Conservation (phyloP, 306 rosid species). For the Echinosophora koreensis region DNA sequence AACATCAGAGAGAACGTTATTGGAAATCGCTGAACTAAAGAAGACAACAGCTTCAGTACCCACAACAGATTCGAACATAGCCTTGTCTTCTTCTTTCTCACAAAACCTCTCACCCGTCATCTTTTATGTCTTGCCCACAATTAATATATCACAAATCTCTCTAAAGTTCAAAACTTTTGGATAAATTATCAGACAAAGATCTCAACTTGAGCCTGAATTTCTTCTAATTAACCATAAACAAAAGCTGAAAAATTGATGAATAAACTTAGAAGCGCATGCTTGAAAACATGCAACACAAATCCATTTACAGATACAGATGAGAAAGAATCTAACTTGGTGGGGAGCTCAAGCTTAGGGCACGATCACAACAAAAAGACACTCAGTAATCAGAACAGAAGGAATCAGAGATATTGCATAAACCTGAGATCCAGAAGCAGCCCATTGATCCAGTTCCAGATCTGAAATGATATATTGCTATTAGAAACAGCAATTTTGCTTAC, state of each 20-base stretch:
- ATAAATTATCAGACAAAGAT: not conserved
- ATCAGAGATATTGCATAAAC: not conserved
- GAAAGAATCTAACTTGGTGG: slow-evolving; percentile 32
- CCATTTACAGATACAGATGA: not conserved
- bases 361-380: not conserved
- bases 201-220: not conserved
- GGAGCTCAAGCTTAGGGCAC: slow-evolving; percentile 9
- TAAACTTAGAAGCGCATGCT: slow-evolving; percentile 32
- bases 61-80: slow-evolving; percentile 76
- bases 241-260: slow-evolving; percentile 29
- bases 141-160: slow-evolving; percentile 42
- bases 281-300: slow-evolving; percentile 16
- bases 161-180: not conserved
- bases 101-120: slow-evolving; percentile 80
- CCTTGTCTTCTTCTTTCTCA: slow-evolving; percentile 79
- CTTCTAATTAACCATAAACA: not conserved
- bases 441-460: slow-evolving; percentile 14
- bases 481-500: not conserved
- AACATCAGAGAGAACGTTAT: slow-evolving; percentile 58
- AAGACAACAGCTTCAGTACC: slow-evolving; percentile 83
- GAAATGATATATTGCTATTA: not conserved
- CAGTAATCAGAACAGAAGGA: not conserved
- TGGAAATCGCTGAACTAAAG: slow-evolving; percentile 70
- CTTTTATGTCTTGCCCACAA: slow-evolving; percentile 37
- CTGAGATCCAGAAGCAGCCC: slow-evolving; percentile 15